phyloP scores from a whole-genome alignment of 2,329 filamentous ascomycete species.

The Malbranchea cinnamomea region DNA sequence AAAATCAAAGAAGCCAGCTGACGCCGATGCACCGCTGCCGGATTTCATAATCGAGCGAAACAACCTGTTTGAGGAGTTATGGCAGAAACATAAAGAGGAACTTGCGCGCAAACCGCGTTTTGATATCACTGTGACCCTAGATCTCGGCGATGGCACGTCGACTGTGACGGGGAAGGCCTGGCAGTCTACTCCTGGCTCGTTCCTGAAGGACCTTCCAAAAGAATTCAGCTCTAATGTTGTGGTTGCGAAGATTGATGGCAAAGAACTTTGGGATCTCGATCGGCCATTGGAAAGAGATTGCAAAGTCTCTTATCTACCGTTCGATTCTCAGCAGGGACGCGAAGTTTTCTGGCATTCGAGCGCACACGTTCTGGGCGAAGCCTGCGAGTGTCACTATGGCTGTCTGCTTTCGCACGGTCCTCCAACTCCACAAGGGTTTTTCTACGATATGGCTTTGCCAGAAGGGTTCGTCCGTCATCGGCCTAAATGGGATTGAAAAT shows the following conservation, averaged over 20 bases:
- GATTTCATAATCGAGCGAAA: slow-evolving; percentile 73
- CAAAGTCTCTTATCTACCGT: slow-evolving; percentile 70
- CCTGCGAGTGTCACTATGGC: slow-evolving; percentile 76
- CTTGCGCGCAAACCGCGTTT: slow-evolving; percentile 37
- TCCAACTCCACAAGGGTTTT: slow-evolving; percentile 82
- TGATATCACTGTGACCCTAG: slow-evolving; percentile 35
- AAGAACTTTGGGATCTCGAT: slow-evolving; percentile 80
- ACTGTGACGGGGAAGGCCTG: slow-evolving; percentile 55
- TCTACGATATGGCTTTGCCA: slow-evolving; percentile 87
- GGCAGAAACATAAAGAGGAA: slow-evolving; percentile 69
- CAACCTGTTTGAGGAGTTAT: slow-evolving; percentile 74
- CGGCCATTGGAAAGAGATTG: slow-evolving; percentile 79
- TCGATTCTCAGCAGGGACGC: slow-evolving; percentile 62
- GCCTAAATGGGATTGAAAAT: background rate
- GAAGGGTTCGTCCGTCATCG: slow-evolving; percentile 33
- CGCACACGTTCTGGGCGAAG: slow-evolving; percentile 91
- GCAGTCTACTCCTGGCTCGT: slow-evolving; percentile 78
- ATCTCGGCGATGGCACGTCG: slow-evolving; percentile 27
- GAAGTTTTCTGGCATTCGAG: slow-evolving; percentile 97
- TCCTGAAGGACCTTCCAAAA: slow-evolving; percentile 69
- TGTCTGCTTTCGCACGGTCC: slow-evolving; percentile 90
- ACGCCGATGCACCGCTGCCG: slow-evolving; percentile 35
- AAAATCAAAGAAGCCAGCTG: slow-evolving; percentile 14
- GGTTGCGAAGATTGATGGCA: slow-evolving; percentile 67
- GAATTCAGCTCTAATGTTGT: slow-evolving; percentile 68